Percentiles rank a stretch among this genome's conserved stretches.
phyloP scores from a whole-genome alignment of 768 basidiomycete species.

The Auriscalpium vulgare region DNA sequence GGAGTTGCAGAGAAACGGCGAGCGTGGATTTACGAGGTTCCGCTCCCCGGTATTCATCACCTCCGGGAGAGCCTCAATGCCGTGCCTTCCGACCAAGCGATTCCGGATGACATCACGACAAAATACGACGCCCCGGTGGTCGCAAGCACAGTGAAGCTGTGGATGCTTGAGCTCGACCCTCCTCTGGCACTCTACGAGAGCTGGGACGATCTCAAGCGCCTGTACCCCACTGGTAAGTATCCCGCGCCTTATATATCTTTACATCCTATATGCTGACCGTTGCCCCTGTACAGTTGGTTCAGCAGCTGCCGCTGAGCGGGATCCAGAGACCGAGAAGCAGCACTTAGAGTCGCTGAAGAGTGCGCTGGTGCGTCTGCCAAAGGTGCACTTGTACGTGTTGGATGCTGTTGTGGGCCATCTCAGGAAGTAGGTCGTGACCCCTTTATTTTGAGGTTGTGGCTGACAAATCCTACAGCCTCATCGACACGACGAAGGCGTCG shows the following conservation, averaged over 20 bases:
- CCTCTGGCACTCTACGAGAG: conserved; percentile 80
- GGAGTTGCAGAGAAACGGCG: conserved; percentile 63
- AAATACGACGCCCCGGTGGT: conserved; percentile 84
- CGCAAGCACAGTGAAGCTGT: conserved; percentile 80
- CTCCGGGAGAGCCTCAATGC: conserved; percentile 80
- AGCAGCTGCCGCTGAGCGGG: conserved; percentile 42
- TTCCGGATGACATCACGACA: conserved; percentile 47
- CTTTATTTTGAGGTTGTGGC: neutral
- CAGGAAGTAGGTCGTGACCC: conserved; percentile 21
- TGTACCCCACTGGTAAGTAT: conserved; percentile 64
- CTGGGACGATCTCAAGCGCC: conserved; percentile 83
- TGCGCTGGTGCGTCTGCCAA: conserved; percentile 64
- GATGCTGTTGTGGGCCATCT: conserved; percentile 75
- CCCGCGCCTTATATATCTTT: neutral
- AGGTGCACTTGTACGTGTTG: conserved; percentile 73
- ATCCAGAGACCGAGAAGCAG: conserved; percentile 42
- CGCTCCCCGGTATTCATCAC: conserved; percentile 73
- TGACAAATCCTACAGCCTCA: conserved; percentile 40
- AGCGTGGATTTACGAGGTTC: conserved; percentile 93
- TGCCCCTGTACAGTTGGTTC: conserved; percentile 39
- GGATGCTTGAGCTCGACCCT: conserved; percentile 86
- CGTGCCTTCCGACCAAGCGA: conserved; percentile 43
- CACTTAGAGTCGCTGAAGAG: conserved; percentile 53
- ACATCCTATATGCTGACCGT: neutral
- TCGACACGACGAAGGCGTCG: conserved; percentile 58